phyloP scores from a whole-genome alignment of 2,329 filamentous ascomycete species.

The Arachnomyces sp. region DNA sequence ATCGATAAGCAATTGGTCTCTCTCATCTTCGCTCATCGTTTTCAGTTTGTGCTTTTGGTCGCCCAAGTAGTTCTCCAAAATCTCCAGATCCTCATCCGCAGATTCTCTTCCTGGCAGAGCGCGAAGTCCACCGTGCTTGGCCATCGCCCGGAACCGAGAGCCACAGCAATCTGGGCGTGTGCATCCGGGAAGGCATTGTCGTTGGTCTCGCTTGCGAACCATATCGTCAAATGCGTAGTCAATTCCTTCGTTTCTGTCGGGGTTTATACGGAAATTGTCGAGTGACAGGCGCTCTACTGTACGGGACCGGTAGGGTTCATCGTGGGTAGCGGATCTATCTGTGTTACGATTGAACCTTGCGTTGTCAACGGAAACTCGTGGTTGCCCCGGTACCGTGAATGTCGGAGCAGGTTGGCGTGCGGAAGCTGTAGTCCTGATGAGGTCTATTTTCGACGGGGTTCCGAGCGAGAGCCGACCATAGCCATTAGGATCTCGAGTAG shows the following conservation, averaged over 20 bases:
- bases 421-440: no score
- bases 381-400: no score
- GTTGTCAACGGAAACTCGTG: no score
- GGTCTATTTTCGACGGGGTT: no score
- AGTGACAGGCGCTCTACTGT: conserved; percentile 52
- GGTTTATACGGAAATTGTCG: conserved; percentile 77
- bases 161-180: conserved; percentile 71
- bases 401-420: no score
- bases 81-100: conserved; percentile 22
- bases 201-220: conserved; percentile 61
- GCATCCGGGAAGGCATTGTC: conserved; percentile 66
- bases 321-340: conserved; percentile 14
- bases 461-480: no score
- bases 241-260: conserved; percentile 60
- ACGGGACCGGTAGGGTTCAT: conserved; percentile 49
- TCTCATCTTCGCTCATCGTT: conserved; percentile 53
- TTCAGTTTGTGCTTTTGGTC: conserved; percentile 27
- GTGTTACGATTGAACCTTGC: no score
- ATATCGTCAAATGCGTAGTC: conserved; percentile 69
- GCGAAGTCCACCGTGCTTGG: conserved; percentile 34
- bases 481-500: no score
- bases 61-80: conserved; percentile 50
- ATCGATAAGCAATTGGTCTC: conserved; percentile 61
- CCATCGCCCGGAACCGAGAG: conserved; percentile 60
- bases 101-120: conserved; percentile 23